Base-by-base conservation (phyloP, 208 protist genomes). In the Naegleria lovaniensis region DNA sequence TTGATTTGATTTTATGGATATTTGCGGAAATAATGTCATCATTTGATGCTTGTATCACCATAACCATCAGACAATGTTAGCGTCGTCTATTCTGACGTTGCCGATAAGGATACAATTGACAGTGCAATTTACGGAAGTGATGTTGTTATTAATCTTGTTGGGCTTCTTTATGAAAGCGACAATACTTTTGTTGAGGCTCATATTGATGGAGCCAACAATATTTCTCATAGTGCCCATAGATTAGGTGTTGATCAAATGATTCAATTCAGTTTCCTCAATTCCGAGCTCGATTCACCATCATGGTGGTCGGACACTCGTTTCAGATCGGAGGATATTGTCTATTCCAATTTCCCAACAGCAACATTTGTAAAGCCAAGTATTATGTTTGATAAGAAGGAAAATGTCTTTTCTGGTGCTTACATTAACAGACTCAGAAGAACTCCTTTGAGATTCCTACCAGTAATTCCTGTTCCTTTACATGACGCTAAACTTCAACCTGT, bases 261-360 rank as follows among this genome's bases (percentile, higher is more conserved):
- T 86, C 38, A 86, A 33, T n/a, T 48, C 11, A 51, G 40, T 86
- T 41, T 43, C 11, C 16, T 86, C 7, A 39, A 39, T 38, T 88
- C 85, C 9, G 48, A 52, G 2, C n/a, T 67, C 2, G 36, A 89
- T 67, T 25, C 22, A 11, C 5, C 15, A 41, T 89, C 48, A 41
- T 38, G 6, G 9, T 89, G 25, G 22, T 89, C 36, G 0, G 85
- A 89, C 67, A 41, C 25, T 29, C 55, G 59, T 25, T 89, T n/a
- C 51, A 89, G 85, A 89, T 19, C 36, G 38, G 85, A 89, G 48
- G 85, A 89, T 67, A 89, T 89, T 39, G 41, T 40, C 7, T 89
- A 89, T 89, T 43, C n/a, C 41, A 25, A 7, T 38, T 75, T 39
- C 9, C 85, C 85, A 38, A 40, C 55, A 40, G 43, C 36, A 22